These are phyloP conservation scores for Microdochium nivale DNA, from an alignment of 2,329 filamentous ascomycete species.

Conservation along the genomic window DNA sequence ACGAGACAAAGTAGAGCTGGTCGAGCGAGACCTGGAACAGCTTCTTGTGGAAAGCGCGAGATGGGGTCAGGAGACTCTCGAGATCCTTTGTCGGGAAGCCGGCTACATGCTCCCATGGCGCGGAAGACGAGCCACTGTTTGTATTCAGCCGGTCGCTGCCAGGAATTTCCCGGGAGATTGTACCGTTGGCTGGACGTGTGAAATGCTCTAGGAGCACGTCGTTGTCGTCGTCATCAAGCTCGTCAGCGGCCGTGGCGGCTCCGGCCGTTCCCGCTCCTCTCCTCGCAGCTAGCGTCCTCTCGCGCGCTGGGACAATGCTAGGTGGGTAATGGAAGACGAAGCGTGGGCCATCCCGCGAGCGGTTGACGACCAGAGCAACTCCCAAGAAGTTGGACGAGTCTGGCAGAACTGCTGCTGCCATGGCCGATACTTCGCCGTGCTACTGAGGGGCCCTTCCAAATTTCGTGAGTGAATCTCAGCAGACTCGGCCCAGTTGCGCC, in stretches of 20 bases:
- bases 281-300: conserved; percentile 10
- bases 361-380: conserved; percentile 64
- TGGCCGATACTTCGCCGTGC: conserved; percentile 12
- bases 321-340: conserved; percentile 87
- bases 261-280: conserved; percentile 23
- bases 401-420: conserved; percentile 40
- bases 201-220: conserved; percentile 41
- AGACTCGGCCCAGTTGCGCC: no score
- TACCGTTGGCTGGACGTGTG: conserved; percentile 24
- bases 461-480: no score
- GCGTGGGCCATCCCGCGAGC: conserved; percentile 68
- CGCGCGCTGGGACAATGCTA: conserved; percentile 26
- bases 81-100: conserved; percentile 70
- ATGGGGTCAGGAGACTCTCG: conserved; percentile 71
- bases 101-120: conserved; percentile 64
- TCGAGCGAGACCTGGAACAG: conserved; percentile 78
- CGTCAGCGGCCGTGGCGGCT: conserved; percentile 18
- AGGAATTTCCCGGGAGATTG: conserved; percentile 8
- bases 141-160: conserved; percentile 22
- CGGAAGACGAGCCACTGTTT: conserved; percentile 46
- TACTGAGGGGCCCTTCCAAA: no score
- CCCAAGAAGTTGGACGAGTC: conserved; percentile 53
- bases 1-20: conserved; percentile 70
- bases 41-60: conserved; percentile 67
- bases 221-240: conserved; percentile 21